phyloP scores from a whole-genome alignment of 768 basidiomycete genomes.

The Lentinus tigrinus region DNA sequence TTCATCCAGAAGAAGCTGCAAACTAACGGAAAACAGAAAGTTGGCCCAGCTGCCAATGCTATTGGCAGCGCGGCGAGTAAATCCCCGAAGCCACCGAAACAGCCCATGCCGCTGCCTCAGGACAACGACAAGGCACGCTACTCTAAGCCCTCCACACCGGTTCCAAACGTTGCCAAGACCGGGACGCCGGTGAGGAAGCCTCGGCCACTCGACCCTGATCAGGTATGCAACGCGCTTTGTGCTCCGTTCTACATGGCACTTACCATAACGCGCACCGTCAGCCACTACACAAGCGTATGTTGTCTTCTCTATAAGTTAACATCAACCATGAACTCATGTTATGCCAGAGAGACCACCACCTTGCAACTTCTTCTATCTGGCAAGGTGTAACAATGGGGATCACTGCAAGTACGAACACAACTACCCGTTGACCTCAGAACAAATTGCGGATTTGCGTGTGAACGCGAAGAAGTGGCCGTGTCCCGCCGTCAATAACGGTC shows the following conservation, averaged over 20 bases:
- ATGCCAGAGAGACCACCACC: slow-evolving; percentile 36
- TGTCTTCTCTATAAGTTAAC: background rate
- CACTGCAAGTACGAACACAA: slow-evolving; percentile 36
- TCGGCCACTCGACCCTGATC: slow-evolving; percentile 11
- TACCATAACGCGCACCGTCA: too few species aligned
- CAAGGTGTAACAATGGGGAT: slow-evolving; percentile 29
- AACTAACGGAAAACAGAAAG: slow-evolving; percentile 15
- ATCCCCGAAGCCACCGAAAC: slow-evolving; percentile 6
- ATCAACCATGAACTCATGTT: background rate
- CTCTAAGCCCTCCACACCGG: slow-evolving; percentile 13
- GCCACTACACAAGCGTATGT: slow-evolving; percentile 34
- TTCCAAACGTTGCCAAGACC: background rate
- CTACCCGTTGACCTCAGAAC: slow-evolving; percentile 29
- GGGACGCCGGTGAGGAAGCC: slow-evolving; percentile 5
- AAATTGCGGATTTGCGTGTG: slow-evolving; percentile 30
- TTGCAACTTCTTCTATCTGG: slow-evolving; percentile 38
- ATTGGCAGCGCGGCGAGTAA: background rate
- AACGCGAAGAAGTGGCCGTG: slow-evolving; percentile 38
- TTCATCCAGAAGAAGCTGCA: slow-evolving; percentile 35
- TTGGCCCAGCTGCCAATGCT: slow-evolving; percentile 1
- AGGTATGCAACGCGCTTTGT: slow-evolving; percentile 7
- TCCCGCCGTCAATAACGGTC: slow-evolving; percentile 30
- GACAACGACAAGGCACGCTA: slow-evolving; percentile 28
- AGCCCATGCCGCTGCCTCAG: slow-evolving; percentile 6
- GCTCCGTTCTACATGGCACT: too few species aligned